Conservation (phyloP, 768 basidiomycete species). For the Mycena albidolilacea region DNA sequence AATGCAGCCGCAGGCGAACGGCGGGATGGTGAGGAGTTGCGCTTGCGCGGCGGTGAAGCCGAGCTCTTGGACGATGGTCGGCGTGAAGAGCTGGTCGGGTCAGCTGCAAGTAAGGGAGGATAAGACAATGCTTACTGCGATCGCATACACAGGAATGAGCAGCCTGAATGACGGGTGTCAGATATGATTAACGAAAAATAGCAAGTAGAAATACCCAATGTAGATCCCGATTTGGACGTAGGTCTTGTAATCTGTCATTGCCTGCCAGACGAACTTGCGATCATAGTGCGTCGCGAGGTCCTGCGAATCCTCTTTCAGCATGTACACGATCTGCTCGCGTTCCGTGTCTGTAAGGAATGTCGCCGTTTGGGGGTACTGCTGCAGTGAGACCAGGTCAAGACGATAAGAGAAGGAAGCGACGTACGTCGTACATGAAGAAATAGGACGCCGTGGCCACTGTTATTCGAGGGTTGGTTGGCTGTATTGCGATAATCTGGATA, state of each 20-base stretch:
- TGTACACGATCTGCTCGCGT: constrained; percentile 52
- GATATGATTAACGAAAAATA: too few species aligned
- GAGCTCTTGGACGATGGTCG: constrained; percentile 63
- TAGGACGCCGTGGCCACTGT: constrained; percentile 53
- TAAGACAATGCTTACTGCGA: constrained; percentile 42
- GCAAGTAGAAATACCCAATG: constrained; percentile 51
- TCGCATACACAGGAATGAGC: constrained; percentile 60
- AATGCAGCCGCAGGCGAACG: constrained; percentile 63
- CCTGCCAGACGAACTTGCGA: constrained; percentile 63
- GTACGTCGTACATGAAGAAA: constrained; percentile 70
- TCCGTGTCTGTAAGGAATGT: constrained; percentile 66
- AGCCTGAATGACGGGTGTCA: constrained; percentile 43
- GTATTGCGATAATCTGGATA: not conserved
- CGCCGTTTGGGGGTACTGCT: constrained; percentile 71
- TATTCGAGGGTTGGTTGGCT: not conserved
- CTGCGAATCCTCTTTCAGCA: constrained; percentile 62
- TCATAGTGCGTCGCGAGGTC: constrained; percentile 62
- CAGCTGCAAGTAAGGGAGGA: not conserved
- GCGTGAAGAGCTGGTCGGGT: constrained; percentile 55
- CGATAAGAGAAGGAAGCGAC: constrained; percentile 28
- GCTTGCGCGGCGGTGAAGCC: constrained; percentile 65
- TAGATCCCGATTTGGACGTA: constrained; percentile 58
- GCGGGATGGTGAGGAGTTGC: constrained; percentile 67
- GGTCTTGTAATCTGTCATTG: constrained; percentile 62
- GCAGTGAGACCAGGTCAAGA: not conserved